Conservation (phyloP, 495 filamentous ascomycete species). For the Hypoxylon trugodes region DNA sequence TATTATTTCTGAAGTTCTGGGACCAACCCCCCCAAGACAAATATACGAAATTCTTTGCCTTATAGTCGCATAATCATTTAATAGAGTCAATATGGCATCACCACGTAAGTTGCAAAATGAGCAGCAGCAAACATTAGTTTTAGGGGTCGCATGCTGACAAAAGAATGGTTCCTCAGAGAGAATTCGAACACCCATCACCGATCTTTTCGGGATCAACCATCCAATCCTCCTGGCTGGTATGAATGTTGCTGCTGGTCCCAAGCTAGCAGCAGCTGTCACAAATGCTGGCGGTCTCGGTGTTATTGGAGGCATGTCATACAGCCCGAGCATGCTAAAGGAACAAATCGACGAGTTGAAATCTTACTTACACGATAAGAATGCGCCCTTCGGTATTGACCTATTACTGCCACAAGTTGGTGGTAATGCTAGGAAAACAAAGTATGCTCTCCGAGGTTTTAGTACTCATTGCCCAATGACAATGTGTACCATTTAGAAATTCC, state of each 20-base stretch:
- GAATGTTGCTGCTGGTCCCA: conserved; percentile 98
- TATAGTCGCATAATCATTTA: neutral
- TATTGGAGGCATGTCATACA: conserved; percentile 96
- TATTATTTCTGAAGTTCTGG: too few species aligned
- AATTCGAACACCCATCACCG: conserved; percentile 88
- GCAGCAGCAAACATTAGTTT: neutral
- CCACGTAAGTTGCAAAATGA: conserved; percentile 68
- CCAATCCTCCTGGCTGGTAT: conserved; percentile 95
- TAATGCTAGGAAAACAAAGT: conserved; percentile 94
- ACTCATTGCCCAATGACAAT: too few species aligned
- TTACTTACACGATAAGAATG: conserved; percentile 89
- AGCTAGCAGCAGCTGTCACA: conserved; percentile 95
- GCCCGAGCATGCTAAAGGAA: conserved; percentile 93
- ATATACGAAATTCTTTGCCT: too few species aligned
- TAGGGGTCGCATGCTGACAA: neutral
- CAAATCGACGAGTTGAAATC: conserved; percentile 95
- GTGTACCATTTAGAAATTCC: too few species aligned
- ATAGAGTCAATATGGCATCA: conserved; percentile 72
- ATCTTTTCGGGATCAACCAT: conserved; percentile 97
- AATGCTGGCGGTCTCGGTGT: conserved; percentile 97
- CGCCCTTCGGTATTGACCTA: conserved; percentile 98
- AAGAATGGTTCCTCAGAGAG: conserved; percentile 65
- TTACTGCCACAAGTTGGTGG: conserved; percentile 94
- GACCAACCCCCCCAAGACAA: too few species aligned
- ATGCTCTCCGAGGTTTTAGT: conserved; percentile 49